A percentile compares a stretch with the other conserved stretches of the same genome.
These are phyloP conservation scores for Metschnikowia lochheadii DNA, from an alignment of 805 yeast genomes.

Conservation along the genomic window DNA sequence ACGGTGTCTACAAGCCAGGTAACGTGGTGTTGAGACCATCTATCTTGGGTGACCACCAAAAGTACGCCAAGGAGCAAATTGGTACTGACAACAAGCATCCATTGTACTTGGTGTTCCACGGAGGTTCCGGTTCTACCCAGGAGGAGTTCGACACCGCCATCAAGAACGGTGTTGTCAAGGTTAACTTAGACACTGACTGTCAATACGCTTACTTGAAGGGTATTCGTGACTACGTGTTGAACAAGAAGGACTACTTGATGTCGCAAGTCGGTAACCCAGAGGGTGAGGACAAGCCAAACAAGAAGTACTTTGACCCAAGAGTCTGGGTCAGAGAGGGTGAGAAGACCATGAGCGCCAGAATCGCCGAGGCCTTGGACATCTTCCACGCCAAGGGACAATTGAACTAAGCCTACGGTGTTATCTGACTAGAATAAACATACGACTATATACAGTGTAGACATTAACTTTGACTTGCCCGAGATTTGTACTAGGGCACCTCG, in stretches of 20 bases:
- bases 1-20: slow-evolving; percentile 99
- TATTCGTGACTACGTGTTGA: slow-evolving; percentile 94
- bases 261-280: slow-evolving; percentile 98
- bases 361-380: slow-evolving; percentile 73
- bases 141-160: slow-evolving; percentile 89
- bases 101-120: slow-evolving; percentile 98
- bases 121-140: slow-evolving; percentile 98
- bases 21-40: slow-evolving; percentile 91
- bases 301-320: slow-evolving; percentile 99
- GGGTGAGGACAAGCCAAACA: slow-evolving; percentile 98
- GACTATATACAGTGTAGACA: neutral
- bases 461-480: too few relatives aligned
- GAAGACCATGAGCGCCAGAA: slow-evolving; percentile 91
- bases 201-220: slow-evolving; percentile 97
- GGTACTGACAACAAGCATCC: slow-evolving; percentile 59
- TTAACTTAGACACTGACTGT: slow-evolving; percentile 98
- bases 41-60: slow-evolving; percentile 94
- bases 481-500: too few relatives aligned
- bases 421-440: neutral
- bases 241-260: slow-evolving; percentile 91
- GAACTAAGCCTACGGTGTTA: slow-evolving; percentile 5
- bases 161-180: slow-evolving; percentile 94
- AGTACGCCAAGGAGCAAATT: slow-evolving; percentile 69
- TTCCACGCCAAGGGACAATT: slow-evolving; percentile 77
- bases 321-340: slow-evolving; percentile 99